phyloP scores from a whole-genome alignment of 176 grass and related monocot genomes.

The Pontederia crassipes region DNA sequence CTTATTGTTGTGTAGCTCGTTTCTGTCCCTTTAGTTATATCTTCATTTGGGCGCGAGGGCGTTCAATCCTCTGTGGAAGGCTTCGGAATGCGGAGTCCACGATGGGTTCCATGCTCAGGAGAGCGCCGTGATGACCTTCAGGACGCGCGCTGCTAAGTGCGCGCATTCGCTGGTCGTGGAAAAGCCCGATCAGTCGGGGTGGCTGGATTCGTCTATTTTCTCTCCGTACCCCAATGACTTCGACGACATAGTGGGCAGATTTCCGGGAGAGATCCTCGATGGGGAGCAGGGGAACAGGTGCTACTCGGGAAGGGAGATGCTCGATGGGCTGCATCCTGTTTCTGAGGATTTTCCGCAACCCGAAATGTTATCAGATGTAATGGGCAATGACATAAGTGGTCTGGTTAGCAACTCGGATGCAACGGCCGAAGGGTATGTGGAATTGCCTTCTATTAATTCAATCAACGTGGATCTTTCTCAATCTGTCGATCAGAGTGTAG shows the following conservation, averaged over 20 bases:
- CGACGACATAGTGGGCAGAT: constrained; percentile 54
- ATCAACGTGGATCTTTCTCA: neutral
- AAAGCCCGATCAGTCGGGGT: constrained; percentile 37
- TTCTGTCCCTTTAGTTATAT: neutral
- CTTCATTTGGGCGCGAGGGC: constrained; percentile 22
- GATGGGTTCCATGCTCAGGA: constrained; percentile 20
- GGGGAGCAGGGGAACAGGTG: constrained; percentile 9
- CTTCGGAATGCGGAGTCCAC: constrained; percentile 26
- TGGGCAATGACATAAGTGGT: neutral
- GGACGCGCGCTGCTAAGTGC: constrained; percentile 23
- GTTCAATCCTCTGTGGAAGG: constrained; percentile 35
- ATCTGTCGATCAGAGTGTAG: constrained; percentile 8
- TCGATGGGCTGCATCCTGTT: constrained; percentile 5
- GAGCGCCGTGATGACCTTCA: constrained; percentile 22
- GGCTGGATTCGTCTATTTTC: constrained; percentile 65
- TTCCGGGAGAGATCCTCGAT: constrained; percentile 33
- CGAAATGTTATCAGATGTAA: neutral
- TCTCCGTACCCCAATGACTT: constrained; percentile 54
- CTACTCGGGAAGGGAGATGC: constrained; percentile 15
- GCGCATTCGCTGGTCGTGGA: constrained; percentile 49
- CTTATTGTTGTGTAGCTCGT: neutral
- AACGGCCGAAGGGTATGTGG: neutral
- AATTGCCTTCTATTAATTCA: neutral
- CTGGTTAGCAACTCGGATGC: neutral
- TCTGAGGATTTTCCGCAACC: neutral